phyloP scores from a whole-genome alignment of 257 asterid species.

The Henckelia pumila region DNA sequence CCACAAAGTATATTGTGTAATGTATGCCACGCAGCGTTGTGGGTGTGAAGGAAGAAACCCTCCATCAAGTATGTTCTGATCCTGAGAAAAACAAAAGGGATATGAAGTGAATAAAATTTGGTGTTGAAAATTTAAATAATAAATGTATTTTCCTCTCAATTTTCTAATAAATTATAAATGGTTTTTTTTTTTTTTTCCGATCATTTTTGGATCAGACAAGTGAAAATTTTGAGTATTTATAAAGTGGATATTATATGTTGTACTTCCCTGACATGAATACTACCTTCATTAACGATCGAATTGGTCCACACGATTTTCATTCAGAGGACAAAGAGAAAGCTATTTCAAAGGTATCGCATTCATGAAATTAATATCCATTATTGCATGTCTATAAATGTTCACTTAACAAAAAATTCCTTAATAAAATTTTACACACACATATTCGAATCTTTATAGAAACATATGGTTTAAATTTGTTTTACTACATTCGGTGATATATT shows the following conservation, averaged over 20 bases:
- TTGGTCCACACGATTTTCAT: not conserved
- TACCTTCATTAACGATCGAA: not conserved
- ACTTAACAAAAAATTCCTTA: no score
- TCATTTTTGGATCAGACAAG: no score
- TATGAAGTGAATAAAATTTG: not conserved
- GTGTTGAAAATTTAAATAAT: no score
- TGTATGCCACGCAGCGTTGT: conserved; percentile 96
- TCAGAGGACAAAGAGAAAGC: not conserved
- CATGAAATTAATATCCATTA: not conserved
- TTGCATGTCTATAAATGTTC: no score
- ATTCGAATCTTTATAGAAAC: no score
- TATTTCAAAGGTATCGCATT: not conserved
- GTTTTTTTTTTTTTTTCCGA: no score
- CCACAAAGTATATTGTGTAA: conserved; percentile 92
- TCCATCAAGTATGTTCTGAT: conserved; percentile 80
- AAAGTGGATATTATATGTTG: not conserved
- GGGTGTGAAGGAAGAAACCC: conserved; percentile 87
- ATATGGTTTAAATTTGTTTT: no score
- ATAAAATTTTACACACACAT: no score
- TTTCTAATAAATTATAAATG: no score
- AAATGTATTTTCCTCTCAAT: no score
- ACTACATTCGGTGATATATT: no score
- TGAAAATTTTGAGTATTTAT: no score
- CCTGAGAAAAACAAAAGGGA: conserved; percentile 36
- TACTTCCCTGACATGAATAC: not conserved